A percentile compares a stretch with the other conserved stretches of the same genome.
Conservation (phyloP, 192 early-diverging fungal genomes). For the Umbelopsis isabellina region DNA sequence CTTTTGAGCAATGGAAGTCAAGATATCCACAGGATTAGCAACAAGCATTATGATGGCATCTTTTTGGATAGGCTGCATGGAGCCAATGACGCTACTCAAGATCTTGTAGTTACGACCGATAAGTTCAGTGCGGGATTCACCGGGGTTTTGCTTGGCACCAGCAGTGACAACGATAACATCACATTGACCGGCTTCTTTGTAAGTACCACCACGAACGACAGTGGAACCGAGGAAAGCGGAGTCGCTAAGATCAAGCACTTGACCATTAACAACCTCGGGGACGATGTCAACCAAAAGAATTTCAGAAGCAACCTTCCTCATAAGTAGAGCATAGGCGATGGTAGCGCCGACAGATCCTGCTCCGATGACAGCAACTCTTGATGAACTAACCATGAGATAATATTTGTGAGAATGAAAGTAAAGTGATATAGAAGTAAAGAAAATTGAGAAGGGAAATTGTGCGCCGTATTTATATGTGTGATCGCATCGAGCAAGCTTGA, state of each 20-base stretch:
- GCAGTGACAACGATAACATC: slow-evolving; percentile 87
- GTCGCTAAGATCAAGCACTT: slow-evolving; percentile 84
- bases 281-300: slow-evolving; percentile 76
- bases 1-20: slow-evolving; percentile 85
- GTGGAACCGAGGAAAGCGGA: slow-evolving; percentile 73
- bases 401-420: neutral
- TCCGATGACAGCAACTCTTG: slow-evolving; percentile 71
- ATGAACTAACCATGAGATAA: slow-evolving; percentile 22
- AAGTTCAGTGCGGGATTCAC: slow-evolving; percentile 72
- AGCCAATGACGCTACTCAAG: slow-evolving; percentile 68
- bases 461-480: neutral
- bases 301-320: slow-evolving; percentile 70
- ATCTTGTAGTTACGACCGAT: slow-evolving; percentile 84
- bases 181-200: slow-evolving; percentile 76
- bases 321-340: slow-evolving; percentile 70
- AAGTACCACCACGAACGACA: slow-evolving; percentile 58
- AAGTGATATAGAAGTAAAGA: neutral
- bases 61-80: slow-evolving; percentile 74
- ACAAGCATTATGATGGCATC: slow-evolving; percentile 77
- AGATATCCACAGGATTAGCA: slow-evolving; percentile 83
- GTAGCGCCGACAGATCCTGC: slow-evolving; percentile 79
- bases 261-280: slow-evolving; percentile 66
- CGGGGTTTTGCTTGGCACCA: slow-evolving; percentile 80
- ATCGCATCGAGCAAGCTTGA: neutral
- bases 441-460: neutral